phyloP scores from a whole-genome alignment of 2,329 filamentous ascomycete species.

The Fusarium armeniacum region DNA sequence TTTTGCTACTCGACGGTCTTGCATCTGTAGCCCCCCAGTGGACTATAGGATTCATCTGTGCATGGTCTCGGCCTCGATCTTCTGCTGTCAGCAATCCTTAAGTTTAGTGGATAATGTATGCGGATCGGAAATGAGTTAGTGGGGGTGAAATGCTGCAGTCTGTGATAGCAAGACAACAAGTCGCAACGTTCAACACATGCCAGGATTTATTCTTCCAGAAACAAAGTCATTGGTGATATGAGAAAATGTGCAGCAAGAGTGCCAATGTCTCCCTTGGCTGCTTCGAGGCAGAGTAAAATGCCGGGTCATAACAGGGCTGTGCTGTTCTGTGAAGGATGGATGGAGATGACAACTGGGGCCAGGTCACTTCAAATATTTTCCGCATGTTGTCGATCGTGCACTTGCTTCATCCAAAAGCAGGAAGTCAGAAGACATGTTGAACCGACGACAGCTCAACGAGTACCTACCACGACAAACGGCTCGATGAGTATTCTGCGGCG shows the following conservation, averaged over 20 bases:
- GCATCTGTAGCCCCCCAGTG: background rate
- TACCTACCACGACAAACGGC: background rate
- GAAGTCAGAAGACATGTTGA: background rate
- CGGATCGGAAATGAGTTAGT: background rate
- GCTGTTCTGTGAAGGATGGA: conserved; percentile 1
- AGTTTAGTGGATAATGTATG: background rate
- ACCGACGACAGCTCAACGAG: background rate
- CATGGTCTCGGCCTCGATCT: background rate
- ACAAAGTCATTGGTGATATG: background rate
- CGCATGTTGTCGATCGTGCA: background rate
- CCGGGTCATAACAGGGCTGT: conserved; percentile 25
- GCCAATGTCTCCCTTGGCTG: background rate
- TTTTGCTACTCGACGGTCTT: background rate
- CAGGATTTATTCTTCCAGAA: background rate
- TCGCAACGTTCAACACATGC: background rate
- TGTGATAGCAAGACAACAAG: background rate
- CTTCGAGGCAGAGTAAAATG: background rate
- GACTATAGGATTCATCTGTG: background rate
- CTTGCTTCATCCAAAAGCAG: background rate
- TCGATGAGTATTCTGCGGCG: background rate
- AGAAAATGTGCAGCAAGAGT: conserved; percentile 6
- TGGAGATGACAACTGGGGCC: background rate
- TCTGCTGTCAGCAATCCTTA: conserved; percentile 11
- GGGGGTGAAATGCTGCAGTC: background rate
- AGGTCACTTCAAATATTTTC: background rate